phyloP scores from a whole-genome alignment of 1,284 basidiomycete species.

The Fomitopsis palustris region DNA sequence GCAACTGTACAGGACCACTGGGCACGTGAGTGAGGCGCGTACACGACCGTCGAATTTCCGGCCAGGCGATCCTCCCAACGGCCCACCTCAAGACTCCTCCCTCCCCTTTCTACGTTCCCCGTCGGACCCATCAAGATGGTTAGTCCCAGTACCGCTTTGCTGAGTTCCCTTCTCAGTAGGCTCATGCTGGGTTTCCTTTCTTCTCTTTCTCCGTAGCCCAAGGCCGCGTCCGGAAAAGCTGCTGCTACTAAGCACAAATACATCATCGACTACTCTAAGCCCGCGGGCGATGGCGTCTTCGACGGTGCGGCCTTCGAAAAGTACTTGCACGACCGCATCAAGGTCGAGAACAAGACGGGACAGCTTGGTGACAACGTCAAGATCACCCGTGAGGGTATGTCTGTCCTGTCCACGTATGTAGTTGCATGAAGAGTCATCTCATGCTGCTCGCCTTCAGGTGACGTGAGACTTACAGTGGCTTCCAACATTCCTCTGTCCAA shows the following conservation, averaged over 20 bases:
- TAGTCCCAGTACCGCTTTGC: slow-evolving; percentile 76
- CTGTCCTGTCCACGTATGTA: not conserved
- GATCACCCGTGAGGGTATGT: slow-evolving; percentile 78
- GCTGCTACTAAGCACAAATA: slow-evolving; percentile 82
- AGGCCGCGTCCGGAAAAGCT: slow-evolving; percentile 68
- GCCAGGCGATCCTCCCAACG: slow-evolving; percentile 6
- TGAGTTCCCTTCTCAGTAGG: slow-evolving; percentile 92
- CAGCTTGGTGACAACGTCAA: slow-evolving; percentile 86
- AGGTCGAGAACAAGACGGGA: slow-evolving; percentile 78
- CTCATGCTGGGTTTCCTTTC: slow-evolving; percentile 49
- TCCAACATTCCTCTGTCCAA: slow-evolving; percentile 88
- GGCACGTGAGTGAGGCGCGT: slow-evolving; percentile 3
- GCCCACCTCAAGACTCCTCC: slow-evolving; percentile 23
- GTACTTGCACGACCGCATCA: slow-evolving; percentile 92
- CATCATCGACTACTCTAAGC: slow-evolving; percentile 92
- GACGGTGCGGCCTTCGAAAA: slow-evolving; percentile 91
- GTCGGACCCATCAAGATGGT: slow-evolving; percentile 52
- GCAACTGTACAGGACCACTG: slow-evolving; percentile 29
- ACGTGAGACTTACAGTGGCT: slow-evolving; percentile 77
- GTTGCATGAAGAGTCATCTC: not conserved
- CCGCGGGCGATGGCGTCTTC: slow-evolving; percentile 87
- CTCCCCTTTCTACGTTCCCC: slow-evolving; percentile 13
- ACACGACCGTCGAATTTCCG: not conserved
- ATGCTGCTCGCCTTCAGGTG: slow-evolving; percentile 37
- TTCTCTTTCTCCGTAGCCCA: slow-evolving; percentile 47